Evolutionary conservation across 2,329 filamentous ascomycete species (phyloP).

Genomic region (Emergomyces pasteurianus): DNA sequence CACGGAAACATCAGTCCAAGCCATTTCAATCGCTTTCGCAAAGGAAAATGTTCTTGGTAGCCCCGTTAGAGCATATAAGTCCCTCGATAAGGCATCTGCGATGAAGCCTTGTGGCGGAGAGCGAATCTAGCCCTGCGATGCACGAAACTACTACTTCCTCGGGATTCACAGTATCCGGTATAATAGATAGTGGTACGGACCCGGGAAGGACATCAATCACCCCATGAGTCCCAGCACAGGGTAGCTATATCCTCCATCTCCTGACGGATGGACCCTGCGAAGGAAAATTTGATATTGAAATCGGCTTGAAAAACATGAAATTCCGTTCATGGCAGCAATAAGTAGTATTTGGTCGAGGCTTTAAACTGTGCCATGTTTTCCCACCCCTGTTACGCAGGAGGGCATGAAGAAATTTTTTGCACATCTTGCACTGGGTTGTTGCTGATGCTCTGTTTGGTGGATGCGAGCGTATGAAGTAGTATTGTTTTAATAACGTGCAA

Average conservation of each 20-base stretch:
- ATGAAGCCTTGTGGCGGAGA: conserved; percentile 8
- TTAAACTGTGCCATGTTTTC: background rate
- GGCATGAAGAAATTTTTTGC: background rate
- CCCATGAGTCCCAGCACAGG: background rate
- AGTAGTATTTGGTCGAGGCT: background rate
- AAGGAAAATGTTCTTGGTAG: conserved; percentile 16
- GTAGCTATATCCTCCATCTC: no score
- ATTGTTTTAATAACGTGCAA: background rate
- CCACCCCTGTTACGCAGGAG: background rate
- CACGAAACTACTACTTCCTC: conserved; percentile 3
- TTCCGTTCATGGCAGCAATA: no score
- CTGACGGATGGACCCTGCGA: background rate
- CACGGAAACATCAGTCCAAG: conserved; percentile 11
- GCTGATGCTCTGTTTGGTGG: background rate
- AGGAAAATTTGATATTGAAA: background rate
- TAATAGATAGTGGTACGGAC: conserved; percentile 9
- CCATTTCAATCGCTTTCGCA: conserved; percentile 9
- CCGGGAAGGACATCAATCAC: conserved; percentile 13
- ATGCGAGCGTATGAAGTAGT: background rate
- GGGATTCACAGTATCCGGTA: conserved; percentile 11
- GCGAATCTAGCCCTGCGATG: conserved; percentile 2
- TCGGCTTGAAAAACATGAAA: no score
- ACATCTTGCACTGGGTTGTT: background rate
- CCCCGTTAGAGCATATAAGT: conserved; percentile 17
- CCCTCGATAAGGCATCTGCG: conserved; percentile 16